Evolutionary conservation across 495 filamentous ascomycete species (phyloP), one percentile per base, ranked within the genome.

Genomic region (Podospora tetraspora): DNA sequence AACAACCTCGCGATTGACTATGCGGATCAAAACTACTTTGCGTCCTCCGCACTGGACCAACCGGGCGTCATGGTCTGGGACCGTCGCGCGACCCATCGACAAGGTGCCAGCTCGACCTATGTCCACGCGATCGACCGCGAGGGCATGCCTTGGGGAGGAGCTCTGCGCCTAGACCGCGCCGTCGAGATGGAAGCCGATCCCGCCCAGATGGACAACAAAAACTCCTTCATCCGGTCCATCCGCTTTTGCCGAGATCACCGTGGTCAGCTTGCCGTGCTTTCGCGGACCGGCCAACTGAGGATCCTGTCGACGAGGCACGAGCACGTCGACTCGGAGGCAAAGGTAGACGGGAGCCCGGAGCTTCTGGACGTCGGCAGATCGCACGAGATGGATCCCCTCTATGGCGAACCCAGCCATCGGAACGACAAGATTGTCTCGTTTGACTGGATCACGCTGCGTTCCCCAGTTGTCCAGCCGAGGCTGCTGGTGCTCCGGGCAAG

Each of bases 1-100:
- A 92, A 97, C 73, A 96, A 97, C 69, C 78, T 98, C 61, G 89
- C 93, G 29, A 93, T 98, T 68, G 92, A 99, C 77, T 91, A 90
- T 71, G 83, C 90, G 12, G 92, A 98, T 76, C 88, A 92, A 73
- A 97, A 97, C 73, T 97, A 97, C 73, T 97, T 98, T 77, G 92
- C 93, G 0, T 96, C 93, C 7, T 92, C 91, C n/a, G 87, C 87
- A 12, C 80, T 91, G 13, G 84, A 77, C 76, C 87, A 73, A 78
- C 88, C 74, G 83, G 96, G 77, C 78, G 85, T 98, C 64, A 91
- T 90, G 69, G 84, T 98, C 19, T 99, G 95, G 95, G 95, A 99
- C 77, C 86, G 89, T 21, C 89, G 95, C 16, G 88, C 88, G 60
- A 85, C 88, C 10, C 74, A 81, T 32, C 84, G 86, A 11, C 72